Percentiles rank a stretch among this genome's conserved stretches.
Conservation (phyloP, 2,329 filamentous ascomycete species). For the Keithomyces neogunnii region DNA sequence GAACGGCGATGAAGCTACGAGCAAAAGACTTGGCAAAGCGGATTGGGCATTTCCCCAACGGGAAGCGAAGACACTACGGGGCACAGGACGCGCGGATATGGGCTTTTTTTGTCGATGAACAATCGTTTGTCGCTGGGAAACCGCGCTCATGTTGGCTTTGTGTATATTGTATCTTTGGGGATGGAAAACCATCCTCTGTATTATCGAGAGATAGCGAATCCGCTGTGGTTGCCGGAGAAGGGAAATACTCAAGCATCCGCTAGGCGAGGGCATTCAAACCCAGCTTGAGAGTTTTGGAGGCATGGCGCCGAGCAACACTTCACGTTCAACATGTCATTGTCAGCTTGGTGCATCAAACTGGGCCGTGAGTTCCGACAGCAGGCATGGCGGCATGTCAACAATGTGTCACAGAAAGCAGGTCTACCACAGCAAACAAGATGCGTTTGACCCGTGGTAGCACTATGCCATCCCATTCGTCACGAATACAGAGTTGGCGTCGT, state of each 20-base stretch:
- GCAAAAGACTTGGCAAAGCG: constrained; percentile 9
- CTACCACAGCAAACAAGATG: background rate
- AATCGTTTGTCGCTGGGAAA: constrained; percentile 12
- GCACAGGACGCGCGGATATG: background rate
- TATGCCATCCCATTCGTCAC: constrained; percentile 8
- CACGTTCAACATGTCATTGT: background rate
- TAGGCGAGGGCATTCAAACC: background rate
- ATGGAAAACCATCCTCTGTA: constrained; percentile 33
- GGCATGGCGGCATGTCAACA: background rate
- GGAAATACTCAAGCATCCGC: background rate
- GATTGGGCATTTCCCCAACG: constrained; percentile 25
- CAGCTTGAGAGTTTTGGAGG: background rate
- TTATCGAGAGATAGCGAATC: constrained; percentile 27
- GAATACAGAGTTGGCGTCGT: constrained; percentile 1
- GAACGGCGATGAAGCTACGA: constrained; percentile 2
- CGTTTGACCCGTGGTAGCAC: constrained; percentile 6
- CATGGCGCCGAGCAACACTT: background rate
- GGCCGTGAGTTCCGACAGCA: no score
- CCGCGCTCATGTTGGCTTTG: constrained; percentile 19
- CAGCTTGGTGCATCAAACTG: background rate
- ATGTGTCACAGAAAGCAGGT: background rate
- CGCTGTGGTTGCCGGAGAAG: background rate
- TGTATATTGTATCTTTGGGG: constrained; percentile 37
- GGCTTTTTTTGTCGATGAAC: constrained; percentile 9
- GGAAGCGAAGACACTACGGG: constrained; percentile 21